phyloP scores from a whole-genome alignment of 352 stramenopile genomes.

The Pseudoperonospora humuli region DNA sequence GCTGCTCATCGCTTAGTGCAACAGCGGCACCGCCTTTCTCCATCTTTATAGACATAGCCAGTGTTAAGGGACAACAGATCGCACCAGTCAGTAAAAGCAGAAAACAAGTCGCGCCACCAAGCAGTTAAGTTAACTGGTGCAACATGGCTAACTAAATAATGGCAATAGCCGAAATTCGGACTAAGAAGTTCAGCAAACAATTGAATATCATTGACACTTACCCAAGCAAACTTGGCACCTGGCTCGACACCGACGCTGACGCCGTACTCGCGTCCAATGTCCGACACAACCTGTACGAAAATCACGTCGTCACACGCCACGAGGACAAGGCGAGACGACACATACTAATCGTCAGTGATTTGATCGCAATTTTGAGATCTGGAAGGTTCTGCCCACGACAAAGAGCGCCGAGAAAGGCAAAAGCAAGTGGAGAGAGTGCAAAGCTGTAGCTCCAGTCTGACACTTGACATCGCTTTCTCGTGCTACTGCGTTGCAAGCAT shows the following conservation, averaged over 20 bases:
- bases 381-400: constrained; percentile 5
- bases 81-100: constrained; percentile 23
- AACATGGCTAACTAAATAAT: constrained; percentile 28
- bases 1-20: constrained; percentile 23
- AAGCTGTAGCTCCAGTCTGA: neutral
- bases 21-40: constrained; percentile 33
- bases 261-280: constrained; percentile 32
- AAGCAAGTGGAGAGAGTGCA: neutral
- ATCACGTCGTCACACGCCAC: constrained; percentile 3
- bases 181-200: constrained; percentile 22
- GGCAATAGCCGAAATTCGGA: constrained; percentile 9
- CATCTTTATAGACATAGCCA: constrained; percentile 41
- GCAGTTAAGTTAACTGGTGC: constrained; percentile 13
- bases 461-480: neutral
- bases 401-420: constrained; percentile 6
- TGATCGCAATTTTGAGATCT: constrained; percentile 14
- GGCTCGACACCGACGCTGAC: constrained; percentile 30
- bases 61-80: constrained; percentile 32
- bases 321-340: constrained; percentile 13
- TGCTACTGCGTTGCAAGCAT: neutral
- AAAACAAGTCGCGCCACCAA: neutral
- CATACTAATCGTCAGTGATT: constrained; percentile 28
- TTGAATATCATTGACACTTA: constrained; percentile 13
- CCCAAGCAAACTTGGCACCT: constrained; percentile 17
- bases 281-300: constrained; percentile 25